Base-by-base conservation (phyloP, 345 rosid species). In the Syzygium oleosum region DNA sequence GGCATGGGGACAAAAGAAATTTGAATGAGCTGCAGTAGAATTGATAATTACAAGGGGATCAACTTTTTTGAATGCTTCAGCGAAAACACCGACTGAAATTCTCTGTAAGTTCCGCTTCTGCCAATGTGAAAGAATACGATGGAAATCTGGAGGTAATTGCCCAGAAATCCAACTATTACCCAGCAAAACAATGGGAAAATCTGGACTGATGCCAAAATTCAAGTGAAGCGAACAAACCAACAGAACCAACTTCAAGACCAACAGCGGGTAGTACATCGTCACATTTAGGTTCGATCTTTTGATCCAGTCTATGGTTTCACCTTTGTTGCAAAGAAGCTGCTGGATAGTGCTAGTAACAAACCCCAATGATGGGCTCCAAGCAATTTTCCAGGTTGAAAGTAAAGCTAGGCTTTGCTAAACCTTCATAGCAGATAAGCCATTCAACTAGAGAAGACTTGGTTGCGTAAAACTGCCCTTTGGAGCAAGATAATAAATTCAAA, bases 181-280 rank as follows among this genome's bases (percentile, higher is more conserved):
- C 85, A 91, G 88, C 88, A 90, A 85, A 17, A 87, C 63, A 17
- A 38, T 25, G 51, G 90, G 91, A 25, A 89, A 56, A 27, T 89
- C 38, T 9, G 41, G n/a, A 56, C 78, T 73, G 34, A 12, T 19
- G 55, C 89, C 88, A 54, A 90, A 94, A 87, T 92, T 94, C 87
- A 91, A 63, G 63, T 80, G 86, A 55, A 91, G 88, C 84, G 89
- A n/a, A 87, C 91, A 93, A 73, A 87, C 3, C 49, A 92, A n/a
- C 9, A 87, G 84, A 78, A 93, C 89, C 80, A 92, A 55, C 86
- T 92, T 88, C 89, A 88, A 85, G 58, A 91, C 90, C 89, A 93
- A n/a, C 61, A 88, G 52, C 17, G 87, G 84, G 54, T 91, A 84
- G 61, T 16, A 63, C 38, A 86, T 38, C 29, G 43, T 65, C 52